Evolutionary conservation across 2,329 filamentous ascomycete species (phyloP), one percentile per base, ranked within the genome.

Genomic region (Colletotrichum tabaci): DNA sequence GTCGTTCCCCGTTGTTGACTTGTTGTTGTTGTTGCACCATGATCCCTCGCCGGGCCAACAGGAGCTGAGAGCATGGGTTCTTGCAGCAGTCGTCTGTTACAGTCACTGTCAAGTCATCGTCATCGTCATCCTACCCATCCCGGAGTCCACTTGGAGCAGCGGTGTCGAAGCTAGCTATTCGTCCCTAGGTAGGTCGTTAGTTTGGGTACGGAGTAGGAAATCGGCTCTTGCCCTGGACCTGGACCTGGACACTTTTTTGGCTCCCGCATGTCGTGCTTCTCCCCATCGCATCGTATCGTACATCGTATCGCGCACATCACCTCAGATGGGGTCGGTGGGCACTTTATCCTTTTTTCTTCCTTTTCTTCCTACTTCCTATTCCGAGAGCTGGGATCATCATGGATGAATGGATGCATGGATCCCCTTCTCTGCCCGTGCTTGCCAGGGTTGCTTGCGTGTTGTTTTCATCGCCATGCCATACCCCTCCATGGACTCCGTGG

Each of bases 1-100:
- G 23, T 13, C 23, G n/a, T 10, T 42, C 26, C 9, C 35, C 35
- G 2, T 38, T 38, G 9, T 10, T 38, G 35, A 38, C 35, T 9
- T 38, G 35, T 38, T 38, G 18, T 26, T 21, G 65, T 72, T 67
- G 56, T 67, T 46, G 56, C 53, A 57, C 16, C 49, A 53, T 42
- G 38, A 23, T 42, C n/a, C 49, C 64, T 72, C 66, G 66, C 65
- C 69, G 52, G 69, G 69, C 69, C 69, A 72, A 72, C 69, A 68
- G 46, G 47, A 60, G 66, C 69, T 64, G 60, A 58, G 58, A 63
- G 15, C 69, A 72, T 64, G 69, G 69, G 66, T 69, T 30, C 15
- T 50, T 49, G 52, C 58, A 60, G 26, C 35, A 10, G 35, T 38
- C 35, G 9, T 46, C 64, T 13, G 15, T 42, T 42, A 30, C 30